Conservation (phyloP, 306 rosid genomes). For the Chamaecrista fasciculata region DNA sequence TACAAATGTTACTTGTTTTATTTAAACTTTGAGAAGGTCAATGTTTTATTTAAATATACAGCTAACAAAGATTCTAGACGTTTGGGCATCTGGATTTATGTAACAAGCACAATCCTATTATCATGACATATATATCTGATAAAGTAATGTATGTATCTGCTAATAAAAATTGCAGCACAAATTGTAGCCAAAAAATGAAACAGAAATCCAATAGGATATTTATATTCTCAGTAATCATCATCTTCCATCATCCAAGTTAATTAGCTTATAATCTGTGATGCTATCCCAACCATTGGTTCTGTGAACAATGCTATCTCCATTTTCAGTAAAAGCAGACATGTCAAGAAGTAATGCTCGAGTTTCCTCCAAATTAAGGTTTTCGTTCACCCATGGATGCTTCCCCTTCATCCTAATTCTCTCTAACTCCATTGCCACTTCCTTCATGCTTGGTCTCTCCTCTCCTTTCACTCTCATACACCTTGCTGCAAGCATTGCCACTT, state of each 20-base stretch:
- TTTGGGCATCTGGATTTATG: too few relatives aligned
- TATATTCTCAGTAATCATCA: background rate
- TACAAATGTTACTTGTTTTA: too few relatives aligned
- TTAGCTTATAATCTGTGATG: background rate
- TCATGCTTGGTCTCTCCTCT: slow-evolving; percentile 47
- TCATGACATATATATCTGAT: too few relatives aligned
- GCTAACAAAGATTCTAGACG: too few relatives aligned
- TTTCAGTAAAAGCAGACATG: background rate
- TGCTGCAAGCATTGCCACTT: slow-evolving; percentile 27
- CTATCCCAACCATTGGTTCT: too few relatives aligned
- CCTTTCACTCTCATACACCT: slow-evolving; percentile 37
- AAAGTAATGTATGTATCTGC: too few relatives aligned
- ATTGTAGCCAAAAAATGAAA: too few relatives aligned
- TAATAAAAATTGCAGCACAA: too few relatives aligned
- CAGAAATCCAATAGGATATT: too few relatives aligned
- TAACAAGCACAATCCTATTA: too few relatives aligned
- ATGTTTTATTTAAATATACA: too few relatives aligned
- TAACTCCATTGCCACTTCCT: slow-evolving; percentile 44
- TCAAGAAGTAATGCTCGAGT: background rate
- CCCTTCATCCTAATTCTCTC: slow-evolving; percentile 29
- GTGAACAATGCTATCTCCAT: background rate
- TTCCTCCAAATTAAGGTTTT: background rate
- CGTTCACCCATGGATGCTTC: slow-evolving; percentile 4
- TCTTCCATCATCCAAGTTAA: background rate
- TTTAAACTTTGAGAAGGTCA: too few relatives aligned